These are phyloP conservation scores for Volvox africanus DNA, from an alignment of 139 green algal genomes.

Conservation along the genomic window DNA sequence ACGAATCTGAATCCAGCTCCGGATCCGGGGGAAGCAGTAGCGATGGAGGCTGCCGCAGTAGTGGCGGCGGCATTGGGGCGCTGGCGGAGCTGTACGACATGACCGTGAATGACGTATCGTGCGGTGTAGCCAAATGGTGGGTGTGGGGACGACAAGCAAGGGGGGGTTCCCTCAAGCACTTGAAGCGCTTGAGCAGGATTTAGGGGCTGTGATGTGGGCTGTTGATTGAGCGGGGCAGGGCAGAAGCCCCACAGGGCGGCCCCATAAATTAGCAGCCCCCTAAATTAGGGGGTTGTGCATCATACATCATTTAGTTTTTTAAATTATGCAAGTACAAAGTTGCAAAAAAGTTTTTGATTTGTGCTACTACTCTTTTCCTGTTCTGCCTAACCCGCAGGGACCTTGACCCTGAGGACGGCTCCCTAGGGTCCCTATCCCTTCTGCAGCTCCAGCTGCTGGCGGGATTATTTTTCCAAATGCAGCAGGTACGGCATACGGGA, in stretches of 20 bases:
- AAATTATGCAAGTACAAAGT: too few species aligned
- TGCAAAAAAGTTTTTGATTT: too few species aligned
- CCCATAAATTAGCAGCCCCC: too few species aligned
- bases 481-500: background rate
- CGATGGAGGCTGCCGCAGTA: background rate
- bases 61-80: background rate
- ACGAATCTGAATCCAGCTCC: too few species aligned
- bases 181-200: too few species aligned
- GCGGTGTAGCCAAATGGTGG: background rate
- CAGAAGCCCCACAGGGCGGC: too few species aligned
- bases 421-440: background rate
- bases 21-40: background rate
- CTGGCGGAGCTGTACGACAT: conserved; percentile 37
- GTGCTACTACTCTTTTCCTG: too few species aligned
- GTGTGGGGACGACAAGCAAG: background rate
- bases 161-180: too few species aligned
- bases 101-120: background rate
- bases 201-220: too few species aligned
- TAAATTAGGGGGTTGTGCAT: too few species aligned
- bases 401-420: background rate
- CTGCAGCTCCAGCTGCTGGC: conserved; percentile 34
- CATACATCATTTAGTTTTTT: too few species aligned
- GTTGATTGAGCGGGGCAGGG: too few species aligned
- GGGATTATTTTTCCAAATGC: background rate
- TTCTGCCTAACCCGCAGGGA: background rate